Evolutionary conservation across 2,329 filamentous ascomycete genomes (phyloP), one percentile per base, ranked within the genome.

Genomic region (Calonectria multiphialidica): DNA sequence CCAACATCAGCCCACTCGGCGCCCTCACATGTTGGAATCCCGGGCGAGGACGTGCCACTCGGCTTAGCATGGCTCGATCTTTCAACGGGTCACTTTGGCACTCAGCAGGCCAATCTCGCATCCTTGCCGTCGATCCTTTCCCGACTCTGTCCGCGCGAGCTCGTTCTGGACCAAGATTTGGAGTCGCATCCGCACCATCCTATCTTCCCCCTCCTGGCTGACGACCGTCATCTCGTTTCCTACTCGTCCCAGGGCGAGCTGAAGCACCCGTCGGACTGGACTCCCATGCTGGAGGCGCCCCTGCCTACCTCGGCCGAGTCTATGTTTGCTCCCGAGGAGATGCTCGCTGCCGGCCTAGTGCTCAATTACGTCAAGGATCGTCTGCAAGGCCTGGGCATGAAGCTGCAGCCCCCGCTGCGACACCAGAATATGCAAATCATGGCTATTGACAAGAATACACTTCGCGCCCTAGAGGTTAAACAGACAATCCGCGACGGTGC

Each of bases 31-130:
- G 78, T 76, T 76, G 69, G 57, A 68, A 65, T 50, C 59, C 59
- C 57, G 68, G 64, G 40, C 61, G 72, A 67, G 50, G 70, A 72
- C 70, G 69, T 76, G 65, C 83, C 84, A 55, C 86, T 97, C 69
- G 97, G 97, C 3, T 86, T 99, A 62, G 94, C 97, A 47, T 99
- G 97, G 97, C 87, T 98, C 57, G 97, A 99, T 83, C 86, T 98
- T 30, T 98, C 97, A 10, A 99, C 97, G 3, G 97, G 97, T 16
- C 94, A 96, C 78, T 99, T 99, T 84, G 95, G 92, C 79, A 98
- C 95, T 0, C 95, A 98, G 80, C 87, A 87, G 21, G 93, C 94
- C 0, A 92, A 92, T 23, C 84, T 96, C 9, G 87, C 90, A 62
- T 92, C 92, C 67, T 85, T 99, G 5, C 88, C 94, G n/a, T 95